Evolutionary conservation across 1,284 basidiomycete species (phyloP).

Genomic region (Leccinum subrobustum): DNA sequence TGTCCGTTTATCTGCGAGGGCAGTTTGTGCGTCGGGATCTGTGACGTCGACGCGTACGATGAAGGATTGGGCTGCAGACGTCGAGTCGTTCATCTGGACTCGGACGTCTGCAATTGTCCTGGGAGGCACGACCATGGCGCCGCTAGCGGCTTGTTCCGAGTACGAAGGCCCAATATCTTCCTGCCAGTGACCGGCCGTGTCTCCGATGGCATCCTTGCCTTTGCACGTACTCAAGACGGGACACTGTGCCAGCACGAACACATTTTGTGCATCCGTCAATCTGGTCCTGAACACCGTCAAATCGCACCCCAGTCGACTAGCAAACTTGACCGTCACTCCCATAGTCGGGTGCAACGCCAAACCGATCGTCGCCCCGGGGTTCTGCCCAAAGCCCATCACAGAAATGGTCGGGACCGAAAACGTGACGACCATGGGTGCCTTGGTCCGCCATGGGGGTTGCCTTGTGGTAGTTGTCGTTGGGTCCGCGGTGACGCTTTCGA

Average conservation of each 20-base stretch:
- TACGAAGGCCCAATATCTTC: background rate
- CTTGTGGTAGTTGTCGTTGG: background rate
- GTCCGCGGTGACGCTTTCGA: slow-evolving; percentile 27
- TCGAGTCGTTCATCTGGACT: slow-evolving; percentile 15
- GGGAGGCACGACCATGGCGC: background rate
- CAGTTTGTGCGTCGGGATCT: slow-evolving; percentile 13
- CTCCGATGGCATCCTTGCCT: background rate
- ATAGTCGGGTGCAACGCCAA: slow-evolving; percentile 31
- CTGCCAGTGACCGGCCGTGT: slow-evolving; percentile 9
- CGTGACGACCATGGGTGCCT: slow-evolving; percentile 38
- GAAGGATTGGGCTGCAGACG: slow-evolving; percentile 11
- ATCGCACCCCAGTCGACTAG: slow-evolving; percentile 21
- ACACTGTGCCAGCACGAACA: slow-evolving; percentile 31
- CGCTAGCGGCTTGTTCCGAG: background rate
- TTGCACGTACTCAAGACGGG: slow-evolving; percentile 7
- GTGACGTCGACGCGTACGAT: slow-evolving; percentile 20
- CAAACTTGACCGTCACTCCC: slow-evolving; percentile 3
- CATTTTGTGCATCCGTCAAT: slow-evolving; percentile 29
- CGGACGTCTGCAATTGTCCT: background rate
- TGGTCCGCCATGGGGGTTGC: slow-evolving; percentile 25
- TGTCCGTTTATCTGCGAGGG: slow-evolving; percentile 11
- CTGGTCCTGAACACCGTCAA: slow-evolving; percentile 34
- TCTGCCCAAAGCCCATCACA: slow-evolving; percentile 24
- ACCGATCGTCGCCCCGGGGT: slow-evolving; percentile 23
- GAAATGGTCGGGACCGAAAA: slow-evolving; percentile 37